Percentiles rank a stretch among this genome's conserved stretches.
phyloP scores from a whole-genome alignment of 129 eudicot species.

The Scalesia atractyloides region DNA sequence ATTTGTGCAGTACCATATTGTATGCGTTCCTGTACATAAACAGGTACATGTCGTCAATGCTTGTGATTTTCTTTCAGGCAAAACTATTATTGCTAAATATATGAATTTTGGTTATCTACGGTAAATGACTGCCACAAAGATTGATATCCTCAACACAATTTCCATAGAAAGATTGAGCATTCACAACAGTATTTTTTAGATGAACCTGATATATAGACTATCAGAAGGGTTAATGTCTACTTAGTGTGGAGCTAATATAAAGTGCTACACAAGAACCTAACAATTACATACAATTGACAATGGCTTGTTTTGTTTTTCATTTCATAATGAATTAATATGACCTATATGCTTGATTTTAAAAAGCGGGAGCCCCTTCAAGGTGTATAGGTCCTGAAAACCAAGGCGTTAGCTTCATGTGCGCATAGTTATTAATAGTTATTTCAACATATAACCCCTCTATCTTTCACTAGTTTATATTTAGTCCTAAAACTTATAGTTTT shows the following conservation, averaged over 20 bases:
- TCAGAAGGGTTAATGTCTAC: no score
- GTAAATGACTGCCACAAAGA: no score
- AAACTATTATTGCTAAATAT: not conserved
- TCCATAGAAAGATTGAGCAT: not conserved
- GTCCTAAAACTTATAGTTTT: no score
- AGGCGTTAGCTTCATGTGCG: no score
- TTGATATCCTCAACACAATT: not conserved
- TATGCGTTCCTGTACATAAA: slow-evolving; percentile 56
- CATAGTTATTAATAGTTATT: no score
- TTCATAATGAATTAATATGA: not conserved
- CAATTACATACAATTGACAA: no score
- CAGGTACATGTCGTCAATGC: not conserved
- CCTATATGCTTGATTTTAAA: not conserved
- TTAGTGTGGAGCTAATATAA: no score
- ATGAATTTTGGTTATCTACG: no score
- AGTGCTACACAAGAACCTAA: not conserved
- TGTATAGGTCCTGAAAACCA: no score
- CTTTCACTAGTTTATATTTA: no score
- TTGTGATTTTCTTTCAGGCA: not conserved
- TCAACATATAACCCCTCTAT: no score
- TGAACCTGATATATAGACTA: not conserved
- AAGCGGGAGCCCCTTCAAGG: no score
- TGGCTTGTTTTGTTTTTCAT: not conserved
- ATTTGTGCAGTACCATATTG: slow-evolving; percentile 73
- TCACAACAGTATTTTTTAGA: not conserved